Evolutionary conservation across 2,329 filamentous ascomycete genomes (phyloP).

Genomic region (Fusarium sp.): DNA sequence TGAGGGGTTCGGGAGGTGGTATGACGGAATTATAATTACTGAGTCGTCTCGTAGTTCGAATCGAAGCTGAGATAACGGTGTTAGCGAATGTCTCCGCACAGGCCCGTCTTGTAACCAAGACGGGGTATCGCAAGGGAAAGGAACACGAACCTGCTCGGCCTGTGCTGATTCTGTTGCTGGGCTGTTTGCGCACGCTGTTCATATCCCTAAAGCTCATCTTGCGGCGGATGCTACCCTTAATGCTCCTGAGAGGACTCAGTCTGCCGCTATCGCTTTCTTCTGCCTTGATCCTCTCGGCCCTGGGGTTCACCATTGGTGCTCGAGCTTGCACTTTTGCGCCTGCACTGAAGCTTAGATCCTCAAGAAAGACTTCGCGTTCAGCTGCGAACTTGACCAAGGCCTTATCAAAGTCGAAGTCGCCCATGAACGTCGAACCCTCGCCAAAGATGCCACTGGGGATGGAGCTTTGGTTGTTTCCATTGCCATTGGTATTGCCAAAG

Average conservation of each 20-base stretch:
- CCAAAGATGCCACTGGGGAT: slow-evolving; percentile 43
- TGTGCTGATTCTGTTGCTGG: slow-evolving; percentile 73
- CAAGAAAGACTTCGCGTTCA: slow-evolving; percentile 93
- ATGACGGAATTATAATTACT: slow-evolving; percentile 99
- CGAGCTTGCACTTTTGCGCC: slow-evolving; percentile 79
- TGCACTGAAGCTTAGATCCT: slow-evolving; percentile 89
- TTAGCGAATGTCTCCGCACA: slow-evolving; percentile 43
- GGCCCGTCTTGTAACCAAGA: neutral
- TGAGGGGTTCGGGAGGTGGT: slow-evolving; percentile 88
- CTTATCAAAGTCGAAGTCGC: slow-evolving; percentile 91
- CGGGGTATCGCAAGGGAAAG: neutral
- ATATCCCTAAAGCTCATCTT: slow-evolving; percentile 94
- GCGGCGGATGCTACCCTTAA: slow-evolving; percentile 87
- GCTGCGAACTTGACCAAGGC: slow-evolving; percentile 93
- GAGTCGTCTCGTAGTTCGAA: slow-evolving; percentile 84
- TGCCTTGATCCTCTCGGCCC: slow-evolving; percentile 82
- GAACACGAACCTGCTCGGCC: slow-evolving; percentile 48
- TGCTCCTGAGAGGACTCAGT: slow-evolving; percentile 67
- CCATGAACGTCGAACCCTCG: slow-evolving; percentile 54
- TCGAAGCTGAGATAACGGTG: slow-evolving; percentile 58
- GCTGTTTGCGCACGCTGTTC: slow-evolving; percentile 91
- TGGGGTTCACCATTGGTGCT: slow-evolving; percentile 79
- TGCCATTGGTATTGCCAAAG: slow-evolving; percentile 42
- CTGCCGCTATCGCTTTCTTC: slow-evolving; percentile 72
- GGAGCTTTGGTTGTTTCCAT: slow-evolving; percentile 34